Conservation (phyloP, 2,329 filamentous ascomycete genomes). For the Ustulina deusta region DNA sequence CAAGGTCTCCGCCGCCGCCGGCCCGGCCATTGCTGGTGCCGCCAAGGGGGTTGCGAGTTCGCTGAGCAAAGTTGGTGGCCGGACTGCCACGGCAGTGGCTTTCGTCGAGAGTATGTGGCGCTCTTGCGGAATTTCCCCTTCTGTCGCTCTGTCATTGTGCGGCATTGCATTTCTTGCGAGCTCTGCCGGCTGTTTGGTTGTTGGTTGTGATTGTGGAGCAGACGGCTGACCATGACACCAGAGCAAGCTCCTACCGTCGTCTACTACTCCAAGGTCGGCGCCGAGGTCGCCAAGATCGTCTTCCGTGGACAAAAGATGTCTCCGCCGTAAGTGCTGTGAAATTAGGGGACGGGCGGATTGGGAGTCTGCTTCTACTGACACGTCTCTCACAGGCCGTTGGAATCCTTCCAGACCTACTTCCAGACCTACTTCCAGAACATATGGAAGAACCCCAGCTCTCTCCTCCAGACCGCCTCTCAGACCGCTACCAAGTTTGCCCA, state of each 20-base stretch:
- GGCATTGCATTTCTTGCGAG: slow-evolving; percentile 13
- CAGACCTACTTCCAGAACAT: slow-evolving; percentile 86
- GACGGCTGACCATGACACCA: slow-evolving; percentile 54
- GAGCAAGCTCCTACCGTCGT: slow-evolving; percentile 86
- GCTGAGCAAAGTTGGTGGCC: slow-evolving; percentile 82
- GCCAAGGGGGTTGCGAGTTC: slow-evolving; percentile 74
- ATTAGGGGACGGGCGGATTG: background rate
- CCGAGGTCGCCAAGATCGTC: slow-evolving; percentile 89
- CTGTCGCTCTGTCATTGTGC: background rate
- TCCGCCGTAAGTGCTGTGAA: slow-evolving; percentile 83
- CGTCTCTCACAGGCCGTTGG: slow-evolving; percentile 69
- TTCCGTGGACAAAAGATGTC: slow-evolving; percentile 90
- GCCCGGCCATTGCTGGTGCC: slow-evolving; percentile 79
- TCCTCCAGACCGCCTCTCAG: slow-evolving; percentile 62
- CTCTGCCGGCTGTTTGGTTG: background rate
- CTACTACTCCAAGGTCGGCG: slow-evolving; percentile 91
- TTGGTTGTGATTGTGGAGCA: background rate
- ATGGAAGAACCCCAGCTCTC: slow-evolving; percentile 75
- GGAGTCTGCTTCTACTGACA: slow-evolving; percentile 34
- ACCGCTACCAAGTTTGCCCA: slow-evolving; percentile 63
- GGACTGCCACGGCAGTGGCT: slow-evolving; percentile 80
- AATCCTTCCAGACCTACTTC: slow-evolving; percentile 90
- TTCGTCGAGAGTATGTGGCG: slow-evolving; percentile 86
- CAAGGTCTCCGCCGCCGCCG: slow-evolving; percentile 82
- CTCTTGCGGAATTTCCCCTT: background rate